Percentiles rank a stretch among this genome's conserved stretches.
phyloP scores from a whole-genome alignment of 768 basidiomycete species.

The Clathrus columnatus region DNA sequence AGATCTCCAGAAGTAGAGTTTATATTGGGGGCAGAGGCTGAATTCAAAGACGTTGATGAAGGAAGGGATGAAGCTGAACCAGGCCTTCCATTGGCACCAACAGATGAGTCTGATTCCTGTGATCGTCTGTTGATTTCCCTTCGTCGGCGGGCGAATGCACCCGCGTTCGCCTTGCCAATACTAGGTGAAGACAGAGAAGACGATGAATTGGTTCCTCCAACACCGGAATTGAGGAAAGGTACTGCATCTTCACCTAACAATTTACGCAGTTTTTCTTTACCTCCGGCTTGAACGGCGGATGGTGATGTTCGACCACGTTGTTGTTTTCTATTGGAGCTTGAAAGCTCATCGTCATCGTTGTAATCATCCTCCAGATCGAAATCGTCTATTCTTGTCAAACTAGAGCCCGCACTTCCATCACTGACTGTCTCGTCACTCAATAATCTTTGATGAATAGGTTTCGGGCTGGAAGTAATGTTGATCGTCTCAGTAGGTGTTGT shows the following conservation, averaged over 20 bases:
- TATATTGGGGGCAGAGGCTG: not conserved
- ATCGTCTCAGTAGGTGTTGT: not conserved
- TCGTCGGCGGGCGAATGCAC: not conserved
- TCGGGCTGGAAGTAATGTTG: not conserved
- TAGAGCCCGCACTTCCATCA: not conserved
- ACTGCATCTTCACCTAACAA: not conserved
- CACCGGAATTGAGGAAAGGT: not conserved
- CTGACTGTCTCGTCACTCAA: not conserved
- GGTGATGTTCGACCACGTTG: not conserved
- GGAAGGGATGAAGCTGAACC: not conserved
- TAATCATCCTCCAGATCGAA: not conserved
- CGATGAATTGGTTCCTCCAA: not conserved
- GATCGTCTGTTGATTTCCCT: not conserved
- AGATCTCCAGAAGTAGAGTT: not conserved
- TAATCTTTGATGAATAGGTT: not conserved
- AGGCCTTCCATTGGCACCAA: not conserved
- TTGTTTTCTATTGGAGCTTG: not conserved
- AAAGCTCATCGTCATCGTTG: not conserved
- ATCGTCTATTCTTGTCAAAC: too few species aligned
- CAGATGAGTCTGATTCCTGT: not conserved
- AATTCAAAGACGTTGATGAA: not conserved
- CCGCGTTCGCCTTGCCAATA: not conserved
- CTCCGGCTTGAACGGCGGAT: not conserved
- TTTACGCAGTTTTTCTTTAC: not conserved
- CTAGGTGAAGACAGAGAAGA: not conserved